Percentiles rank a stretch among this genome's conserved stretches.
Conservation (phyloP, 169 alveolate genomes). For the Plasmodium malariae region DNA sequence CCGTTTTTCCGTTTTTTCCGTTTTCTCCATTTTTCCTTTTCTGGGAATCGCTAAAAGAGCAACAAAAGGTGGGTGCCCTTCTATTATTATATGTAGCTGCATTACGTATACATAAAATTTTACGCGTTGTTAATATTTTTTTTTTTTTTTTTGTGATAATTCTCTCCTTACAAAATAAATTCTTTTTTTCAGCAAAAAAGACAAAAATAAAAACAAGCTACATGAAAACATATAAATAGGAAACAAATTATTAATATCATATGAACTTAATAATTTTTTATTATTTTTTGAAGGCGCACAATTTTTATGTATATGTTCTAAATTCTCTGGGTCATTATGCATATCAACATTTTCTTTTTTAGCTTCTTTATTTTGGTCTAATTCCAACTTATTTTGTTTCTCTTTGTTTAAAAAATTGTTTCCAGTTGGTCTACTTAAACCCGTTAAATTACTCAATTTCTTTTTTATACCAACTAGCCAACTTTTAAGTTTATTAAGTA, state of each 20-base stretch:
- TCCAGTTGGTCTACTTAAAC: neutral
- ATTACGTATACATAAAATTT: neutral
- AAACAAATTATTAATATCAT: constrained; percentile 69
- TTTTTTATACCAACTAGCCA: constrained; percentile 9
- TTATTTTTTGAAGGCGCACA: neutral
- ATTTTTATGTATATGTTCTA: neutral
- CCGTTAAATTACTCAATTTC: neutral
- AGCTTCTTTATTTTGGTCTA: constrained; percentile 1
- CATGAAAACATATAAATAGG: constrained; percentile 77
- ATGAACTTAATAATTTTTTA: constrained; percentile 32
- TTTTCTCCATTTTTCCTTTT: neutral
- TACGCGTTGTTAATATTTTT: neutral
- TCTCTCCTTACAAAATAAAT: constrained; percentile 28
- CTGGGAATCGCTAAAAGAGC: neutral
- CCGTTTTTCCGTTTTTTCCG: neutral
- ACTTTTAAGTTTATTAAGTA: constrained; percentile 31
- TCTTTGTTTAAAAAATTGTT: neutral
- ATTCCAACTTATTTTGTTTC: neutral
- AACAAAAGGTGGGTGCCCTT: neutral
- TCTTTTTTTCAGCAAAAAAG: constrained; percentile 75
- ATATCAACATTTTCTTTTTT: neutral
- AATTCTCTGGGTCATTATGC: neutral
- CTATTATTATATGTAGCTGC: neutral
- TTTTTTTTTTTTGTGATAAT: constrained; percentile 29
- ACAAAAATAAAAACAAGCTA: constrained; percentile 64